Evolutionary conservation across 2,329 filamentous ascomycete species (phyloP).

Genomic region (Lecanosticta acicola): DNA sequence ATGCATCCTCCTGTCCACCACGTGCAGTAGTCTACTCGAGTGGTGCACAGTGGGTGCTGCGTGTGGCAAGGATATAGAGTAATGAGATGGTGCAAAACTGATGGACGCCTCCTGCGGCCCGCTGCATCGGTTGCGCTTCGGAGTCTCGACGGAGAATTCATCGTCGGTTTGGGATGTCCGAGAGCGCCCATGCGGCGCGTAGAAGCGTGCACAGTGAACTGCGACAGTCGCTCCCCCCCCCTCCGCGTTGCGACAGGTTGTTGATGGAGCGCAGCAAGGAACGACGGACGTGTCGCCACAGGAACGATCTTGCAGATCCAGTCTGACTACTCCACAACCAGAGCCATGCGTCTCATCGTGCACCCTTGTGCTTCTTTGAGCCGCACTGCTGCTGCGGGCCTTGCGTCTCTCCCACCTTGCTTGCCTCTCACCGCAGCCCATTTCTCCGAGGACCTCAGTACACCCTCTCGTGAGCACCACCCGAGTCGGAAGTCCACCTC

Average conservation of each 20-base stretch:
- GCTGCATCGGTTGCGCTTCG: slow-evolving; percentile 1
- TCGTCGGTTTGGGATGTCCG: neutral
- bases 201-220: too few relatives aligned
- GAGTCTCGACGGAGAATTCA: neutral
- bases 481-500: slow-evolving; percentile 3
- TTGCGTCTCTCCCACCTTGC: neutral
- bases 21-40: slow-evolving; percentile 5
- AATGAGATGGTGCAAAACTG: neutral
- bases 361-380: neutral
- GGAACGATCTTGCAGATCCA: slow-evolving; percentile 3
- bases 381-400: neutral
- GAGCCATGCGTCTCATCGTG: neutral
- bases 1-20: slow-evolving; percentile 4
- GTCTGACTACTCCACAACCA: neutral
- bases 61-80: slow-evolving; percentile 5
- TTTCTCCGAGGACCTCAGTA: neutral
- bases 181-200: too few relatives aligned
- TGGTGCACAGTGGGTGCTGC: neutral
- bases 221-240: neutral
- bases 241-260: neutral
- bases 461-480: neutral
- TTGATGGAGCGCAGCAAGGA: neutral
- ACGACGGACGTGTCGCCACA: neutral
- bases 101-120: neutral
- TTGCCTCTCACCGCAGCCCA: too few relatives aligned